Conservation (phyloP, 345 rosid genomes). For the Eucalyptus victrix region DNA sequence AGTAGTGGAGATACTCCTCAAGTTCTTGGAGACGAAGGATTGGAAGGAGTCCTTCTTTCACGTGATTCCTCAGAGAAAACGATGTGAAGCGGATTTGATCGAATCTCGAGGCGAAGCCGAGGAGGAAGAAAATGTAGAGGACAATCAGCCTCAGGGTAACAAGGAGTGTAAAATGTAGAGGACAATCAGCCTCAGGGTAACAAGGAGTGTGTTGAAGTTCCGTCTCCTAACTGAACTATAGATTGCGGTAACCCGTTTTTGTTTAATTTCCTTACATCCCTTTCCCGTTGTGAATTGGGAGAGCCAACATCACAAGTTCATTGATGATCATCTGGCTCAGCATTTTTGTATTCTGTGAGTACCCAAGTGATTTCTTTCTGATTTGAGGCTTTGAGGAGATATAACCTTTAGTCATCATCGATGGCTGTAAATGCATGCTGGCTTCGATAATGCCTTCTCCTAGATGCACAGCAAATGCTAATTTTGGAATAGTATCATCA, state of each 20-base stretch:
- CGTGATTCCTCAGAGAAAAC: conserved; percentile 89
- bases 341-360: not conserved
- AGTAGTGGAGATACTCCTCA: conserved; percentile 82
- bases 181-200: conserved; percentile 34
- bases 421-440: not conserved
- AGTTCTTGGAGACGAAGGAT: conserved; percentile 70
- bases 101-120: conserved; percentile 9
- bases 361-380: not conserved
- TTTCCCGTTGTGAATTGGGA: not conserved
- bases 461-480: not conserved
- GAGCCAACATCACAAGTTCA: not conserved
- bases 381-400: not conserved
- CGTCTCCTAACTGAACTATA: not conserved
- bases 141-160: conserved; percentile 35
- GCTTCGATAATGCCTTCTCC: not conserved
- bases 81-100: conserved; percentile 25
- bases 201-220: conserved; percentile 38
- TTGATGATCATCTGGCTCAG: not conserved
- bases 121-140: conserved; percentile 3
- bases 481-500: not conserved
- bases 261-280: not conserved
- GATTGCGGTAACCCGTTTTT: not conserved
- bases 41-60: conserved; percentile 86
- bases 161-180: conserved; percentile 20
- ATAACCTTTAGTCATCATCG: not conserved